These are phyloP conservation scores for Penicillium freii DNA, from an alignment of 2,329 filamentous ascomycete species.

Conservation along the genomic window DNA sequence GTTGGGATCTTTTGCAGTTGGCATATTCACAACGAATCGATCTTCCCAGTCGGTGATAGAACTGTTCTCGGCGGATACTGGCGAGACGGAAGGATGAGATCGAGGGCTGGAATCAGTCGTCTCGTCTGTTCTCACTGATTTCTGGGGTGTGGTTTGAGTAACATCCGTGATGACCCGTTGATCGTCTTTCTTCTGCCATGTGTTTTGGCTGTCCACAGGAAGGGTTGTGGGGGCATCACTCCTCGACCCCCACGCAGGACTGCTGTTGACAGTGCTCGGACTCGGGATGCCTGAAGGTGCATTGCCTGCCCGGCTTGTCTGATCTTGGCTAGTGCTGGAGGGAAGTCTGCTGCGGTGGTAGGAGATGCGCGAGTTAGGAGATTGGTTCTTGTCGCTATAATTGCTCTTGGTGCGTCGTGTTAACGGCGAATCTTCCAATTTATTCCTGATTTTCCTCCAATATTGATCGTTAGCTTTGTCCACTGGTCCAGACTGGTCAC, in stretches of 20 bases:
- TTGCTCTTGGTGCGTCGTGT: slow-evolving; percentile 14
- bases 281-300: slow-evolving; percentile 40
- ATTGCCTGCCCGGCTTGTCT: slow-evolving; percentile 29
- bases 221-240: slow-evolving; percentile 10
- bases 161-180: slow-evolving; percentile 36
- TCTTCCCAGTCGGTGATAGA: slow-evolving; percentile 41
- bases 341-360: slow-evolving; percentile 22
- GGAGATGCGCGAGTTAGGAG: slow-evolving; percentile 19
- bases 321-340: slow-evolving; percentile 6
- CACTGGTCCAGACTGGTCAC: slow-evolving; percentile 7
- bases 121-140: slow-evolving; percentile 19
- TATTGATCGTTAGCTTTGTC: slow-evolving; percentile 30
- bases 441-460: slow-evolving; percentile 30
- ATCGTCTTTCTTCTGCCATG: slow-evolving; percentile 37
- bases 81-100: slow-evolving; percentile 32
- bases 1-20: slow-evolving; percentile 43
- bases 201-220: slow-evolving; percentile 18
- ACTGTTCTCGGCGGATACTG: slow-evolving; percentile 31
- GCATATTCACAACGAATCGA: slow-evolving; percentile 46
- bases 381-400: slow-evolving; percentile 23
- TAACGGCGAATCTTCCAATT: slow-evolving; percentile 26
- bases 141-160: slow-evolving; percentile 23
- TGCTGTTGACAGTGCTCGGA: slow-evolving; percentile 30
- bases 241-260: slow-evolving; percentile 19
- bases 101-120: slow-evolving; percentile 27